Evolutionary conservation across 2,329 filamentous ascomycete genomes (phyloP), one percentile per base, ranked within the genome.

Genomic region (Tricladium varicosporioides): DNA sequence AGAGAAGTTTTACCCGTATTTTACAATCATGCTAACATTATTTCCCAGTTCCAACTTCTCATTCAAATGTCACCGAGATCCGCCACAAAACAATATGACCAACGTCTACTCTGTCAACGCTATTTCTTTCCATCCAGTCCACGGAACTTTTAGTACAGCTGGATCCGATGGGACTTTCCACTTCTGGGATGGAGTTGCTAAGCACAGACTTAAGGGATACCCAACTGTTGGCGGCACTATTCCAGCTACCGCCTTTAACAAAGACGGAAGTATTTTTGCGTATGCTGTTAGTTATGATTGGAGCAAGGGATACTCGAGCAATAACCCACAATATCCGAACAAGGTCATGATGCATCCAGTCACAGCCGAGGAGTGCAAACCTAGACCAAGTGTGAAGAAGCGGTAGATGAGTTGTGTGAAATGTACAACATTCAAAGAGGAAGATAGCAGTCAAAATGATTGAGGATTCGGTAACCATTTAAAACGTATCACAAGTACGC

Each of bases 91-190:
- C 69, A 92, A 91, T 74, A 78, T 88, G 63, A 91, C 89, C 67
- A 94, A 93, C 70, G 94, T 97, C 67, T 94, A 92, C 78, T 87
- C 92, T 1, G 92, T 99, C 70, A 99, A 99, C 76, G 88, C 92
- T 65, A 99, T 99, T 73, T 95, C 91, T 19, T 97, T 97, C 85
- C 94, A 99, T 76, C 94, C 94, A 1, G 81, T 89, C 11, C 92
- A 97, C 74, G 94, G 94, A 69, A 99, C 94, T n/a, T 99, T 99
- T 78, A 95, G 89, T 76, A 99, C 94, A 2, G 92, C 94, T 48
- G 94, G 94, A 54, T 89, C 87, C 33, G 94, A 99, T 74, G 94
- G 94, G 54, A 97, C 94, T 0, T 99, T 97, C 80, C 90, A 94
- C 77, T 94, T 93, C 81, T 94, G 90, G 90, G 94, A 99, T 69